A percentile compares a stretch with the other conserved stretches of the same genome.
Evolutionary conservation across 1,284 basidiomycete genomes (phyloP).

Genomic region (Wallemia hederae): DNA sequence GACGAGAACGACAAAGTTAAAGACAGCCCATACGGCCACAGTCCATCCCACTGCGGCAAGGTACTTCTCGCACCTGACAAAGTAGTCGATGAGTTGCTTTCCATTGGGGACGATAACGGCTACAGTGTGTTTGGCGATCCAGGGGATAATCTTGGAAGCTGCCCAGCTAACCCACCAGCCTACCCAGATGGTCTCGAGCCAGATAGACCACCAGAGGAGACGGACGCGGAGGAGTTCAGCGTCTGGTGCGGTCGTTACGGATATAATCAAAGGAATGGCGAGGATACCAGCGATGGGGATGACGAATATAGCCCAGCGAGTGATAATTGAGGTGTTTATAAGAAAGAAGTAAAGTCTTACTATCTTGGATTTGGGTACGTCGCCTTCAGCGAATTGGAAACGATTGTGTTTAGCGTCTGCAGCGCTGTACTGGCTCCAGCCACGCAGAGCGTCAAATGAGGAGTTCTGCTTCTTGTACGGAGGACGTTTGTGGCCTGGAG

Average conservation of each 20-base stretch:
- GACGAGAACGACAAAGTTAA: slow-evolving; percentile 11
- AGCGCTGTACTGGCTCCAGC: neutral
- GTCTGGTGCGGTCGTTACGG: neutral
- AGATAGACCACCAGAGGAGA: slow-evolving; percentile 61
- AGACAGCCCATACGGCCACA: slow-evolving; percentile 11
- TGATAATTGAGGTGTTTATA: slow-evolving; percentile 42
- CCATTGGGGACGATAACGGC: slow-evolving; percentile 39
- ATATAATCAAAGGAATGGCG: slow-evolving; percentile 35
- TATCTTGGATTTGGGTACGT: slow-evolving; percentile 14
- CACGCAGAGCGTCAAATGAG: neutral
- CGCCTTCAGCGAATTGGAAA: slow-evolving; percentile 31
- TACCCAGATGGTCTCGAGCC: slow-evolving; percentile 47
- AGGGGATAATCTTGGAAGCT: slow-evolving; percentile 29
- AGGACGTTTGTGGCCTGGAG: too few relatives aligned
- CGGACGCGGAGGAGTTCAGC: slow-evolving; percentile 25
- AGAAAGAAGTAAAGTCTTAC: slow-evolving; percentile 34
- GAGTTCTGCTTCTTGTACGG: neutral
- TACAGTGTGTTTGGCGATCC: slow-evolving; percentile 29
- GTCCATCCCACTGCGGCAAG: slow-evolving; percentile 15
- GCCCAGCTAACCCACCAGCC: slow-evolving; percentile 62
- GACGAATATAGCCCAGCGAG: slow-evolving; percentile 28
- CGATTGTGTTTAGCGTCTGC: neutral
- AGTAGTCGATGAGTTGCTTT: slow-evolving; percentile 45
- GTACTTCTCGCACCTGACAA: slow-evolving; percentile 33
- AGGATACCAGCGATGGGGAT: neutral